Conservation (phyloP, 75 land plant genomes). For the Azolla pinnata region DNA sequence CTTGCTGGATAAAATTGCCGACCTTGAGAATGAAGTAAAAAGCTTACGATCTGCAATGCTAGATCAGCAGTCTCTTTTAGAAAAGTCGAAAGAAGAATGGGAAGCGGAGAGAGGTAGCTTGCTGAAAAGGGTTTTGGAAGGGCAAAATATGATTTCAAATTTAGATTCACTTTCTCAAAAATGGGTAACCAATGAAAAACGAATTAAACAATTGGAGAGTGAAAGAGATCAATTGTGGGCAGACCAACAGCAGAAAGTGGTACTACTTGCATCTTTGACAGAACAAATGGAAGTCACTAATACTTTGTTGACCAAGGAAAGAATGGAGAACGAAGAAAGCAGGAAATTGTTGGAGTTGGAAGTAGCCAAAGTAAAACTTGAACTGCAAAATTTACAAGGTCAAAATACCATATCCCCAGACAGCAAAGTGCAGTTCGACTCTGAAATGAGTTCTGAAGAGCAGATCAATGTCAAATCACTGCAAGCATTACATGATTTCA, state of each 20-base stretch:
- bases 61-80: no score
- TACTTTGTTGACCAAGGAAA: neutral
- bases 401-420: neutral
- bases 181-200: neutral
- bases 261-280: neutral
- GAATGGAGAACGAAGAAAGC: neutral
- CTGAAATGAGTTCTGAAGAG: neutral
- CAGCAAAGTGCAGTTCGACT: neutral
- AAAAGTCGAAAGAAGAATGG: neutral
- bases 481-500: no score
- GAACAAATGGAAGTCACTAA: neutral
- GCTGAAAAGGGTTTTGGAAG: neutral
- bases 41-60: neutral
- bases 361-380: neutral
- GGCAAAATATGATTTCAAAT: neutral
- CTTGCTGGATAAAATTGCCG: no score
- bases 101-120: neutral
- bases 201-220: neutral
- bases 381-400: neutral
- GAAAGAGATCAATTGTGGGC: neutral
- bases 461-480: no score
- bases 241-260: neutral
- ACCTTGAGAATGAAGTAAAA: no score
- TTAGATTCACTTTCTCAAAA: neutral
- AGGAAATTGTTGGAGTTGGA: neutral